Evolutionary conservation across 441 rosid genomes (phyloP), one percentile per base, ranked within the genome.

Genomic region (Populus hybrid): DNA sequence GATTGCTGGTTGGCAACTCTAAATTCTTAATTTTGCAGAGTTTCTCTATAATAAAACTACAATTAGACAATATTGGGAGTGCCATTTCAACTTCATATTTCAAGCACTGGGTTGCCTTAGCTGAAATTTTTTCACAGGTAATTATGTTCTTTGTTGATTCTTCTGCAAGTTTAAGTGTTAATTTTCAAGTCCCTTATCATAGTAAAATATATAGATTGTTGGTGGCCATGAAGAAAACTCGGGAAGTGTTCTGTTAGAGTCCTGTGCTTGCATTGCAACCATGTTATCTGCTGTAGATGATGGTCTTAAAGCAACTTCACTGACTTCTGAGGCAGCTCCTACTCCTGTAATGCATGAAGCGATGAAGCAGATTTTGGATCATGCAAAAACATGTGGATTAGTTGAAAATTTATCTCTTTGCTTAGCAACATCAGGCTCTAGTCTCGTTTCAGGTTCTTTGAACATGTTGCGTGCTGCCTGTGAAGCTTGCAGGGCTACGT

Each of bases 41-140:
- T 84, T 91, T 96, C 83, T 82, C 91, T 71, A 84, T 93, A 67
- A 76, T 85, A 21, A 92, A 87, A 85, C 81, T 80, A 63, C 79
- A 90, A 84, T 83, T 90, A 69, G 98, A 89, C 76, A 79, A 81
- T 72, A 81, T 78, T 81, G 94, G 86, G 79, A 82, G 76, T 68
- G 84, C 72, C 64, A 70, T 87, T 78, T 71, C 82, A 77, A 85
- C 80, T 80, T 89, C 97, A 76, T 89, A 82, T 83, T 88, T 90
- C 86, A 91, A 86, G 69, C 94, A 94, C 82, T 94, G 99, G 98
- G 91, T 95, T 87, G 89, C 88, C 77, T 30, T 92, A 80, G 88
- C 87, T 78, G 90, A 96, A 82, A 87, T 90, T 67, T 96, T 91
- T 85, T 84, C 92, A 24, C 93, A 92, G 99, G 99, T 96, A 83